phyloP scores from a whole-genome alignment of 83 land plant species.

The Picea abies region DNA sequence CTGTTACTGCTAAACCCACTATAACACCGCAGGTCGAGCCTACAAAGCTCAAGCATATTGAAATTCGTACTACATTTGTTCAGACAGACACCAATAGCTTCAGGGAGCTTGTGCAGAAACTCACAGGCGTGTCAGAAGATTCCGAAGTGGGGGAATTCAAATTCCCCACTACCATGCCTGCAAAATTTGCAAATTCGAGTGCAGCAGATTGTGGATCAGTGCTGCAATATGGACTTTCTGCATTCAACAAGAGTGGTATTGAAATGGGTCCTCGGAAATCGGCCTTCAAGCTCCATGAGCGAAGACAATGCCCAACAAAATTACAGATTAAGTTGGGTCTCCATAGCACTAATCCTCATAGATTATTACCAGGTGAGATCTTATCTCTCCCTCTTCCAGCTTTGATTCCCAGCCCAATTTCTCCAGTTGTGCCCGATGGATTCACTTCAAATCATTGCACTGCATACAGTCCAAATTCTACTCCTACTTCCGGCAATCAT shows the following conservation, averaged over 20 bases:
- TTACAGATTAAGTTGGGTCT: slow-evolving; percentile 23
- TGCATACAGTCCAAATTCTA: not conserved
- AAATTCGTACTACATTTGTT: slow-evolving; percentile 22
- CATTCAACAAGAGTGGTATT: not conserved
- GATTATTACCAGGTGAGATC: not conserved
- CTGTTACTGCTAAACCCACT: not conserved
- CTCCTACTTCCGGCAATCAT: not conserved
- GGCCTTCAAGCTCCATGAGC: slow-evolving; percentile 41
- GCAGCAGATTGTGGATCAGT: not conserved
- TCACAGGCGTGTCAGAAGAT: slow-evolving; percentile 40
- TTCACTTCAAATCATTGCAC: not conserved
- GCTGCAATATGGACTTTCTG: not conserved
- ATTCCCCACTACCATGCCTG: slow-evolving; percentile 7
- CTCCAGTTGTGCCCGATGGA: not conserved
- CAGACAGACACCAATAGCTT: slow-evolving; percentile 22
- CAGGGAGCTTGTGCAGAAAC: slow-evolving; percentile 41
- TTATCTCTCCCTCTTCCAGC: not conserved
- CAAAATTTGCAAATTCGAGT: not conserved
- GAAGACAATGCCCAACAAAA: slow-evolving; percentile 32
- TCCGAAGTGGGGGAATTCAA: not conserved
- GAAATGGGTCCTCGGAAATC: slow-evolving; percentile 19
- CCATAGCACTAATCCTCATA: slow-evolving; percentile 3
- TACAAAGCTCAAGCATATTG: not conserved
- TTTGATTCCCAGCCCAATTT: not conserved
- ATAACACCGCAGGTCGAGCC: not conserved